A percentile compares a stretch with the other conserved stretches of the same genome.
phyloP scores from a whole-genome alignment of 1,139 yeast genomes.

The Lodderomyces margitis region DNA sequence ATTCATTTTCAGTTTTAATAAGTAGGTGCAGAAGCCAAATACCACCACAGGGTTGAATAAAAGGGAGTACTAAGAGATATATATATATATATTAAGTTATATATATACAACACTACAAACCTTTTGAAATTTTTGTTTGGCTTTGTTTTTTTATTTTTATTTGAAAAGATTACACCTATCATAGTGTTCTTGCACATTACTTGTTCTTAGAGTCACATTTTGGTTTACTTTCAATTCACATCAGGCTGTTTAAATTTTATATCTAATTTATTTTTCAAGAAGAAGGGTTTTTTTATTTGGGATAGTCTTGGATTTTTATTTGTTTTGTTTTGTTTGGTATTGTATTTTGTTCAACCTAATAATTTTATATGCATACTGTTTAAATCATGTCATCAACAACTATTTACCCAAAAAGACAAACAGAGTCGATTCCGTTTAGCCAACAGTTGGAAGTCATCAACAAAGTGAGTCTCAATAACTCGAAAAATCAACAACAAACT shows the following conservation, averaged over 20 bases:
- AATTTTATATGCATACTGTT: constrained; percentile 5
- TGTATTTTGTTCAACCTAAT: constrained; percentile 5
- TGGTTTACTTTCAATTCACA: not conserved
- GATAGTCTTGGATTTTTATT: not conserved
- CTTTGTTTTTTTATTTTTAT: too few relatives aligned
- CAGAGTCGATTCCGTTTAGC: constrained; percentile 30
- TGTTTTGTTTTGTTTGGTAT: constrained; percentile 3
- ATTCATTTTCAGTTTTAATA: not conserved
- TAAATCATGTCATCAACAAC: constrained; percentile 11
- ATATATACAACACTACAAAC: not conserved
- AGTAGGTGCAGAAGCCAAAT: not conserved
- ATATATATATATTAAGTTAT: not conserved
- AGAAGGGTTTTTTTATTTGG: not conserved
- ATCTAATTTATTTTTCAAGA: not conserved
- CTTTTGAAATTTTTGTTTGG: not conserved
- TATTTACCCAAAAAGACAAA: constrained; percentile 26
- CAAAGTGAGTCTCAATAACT: constrained; percentile 12
- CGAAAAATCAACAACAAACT: constrained; percentile 15
- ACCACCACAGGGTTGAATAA: not conserved
- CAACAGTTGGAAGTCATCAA: constrained; percentile 30
- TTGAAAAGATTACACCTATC: not conserved
- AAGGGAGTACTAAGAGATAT: not conserved
- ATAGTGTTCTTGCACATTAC: not conserved
- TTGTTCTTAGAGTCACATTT: not conserved
- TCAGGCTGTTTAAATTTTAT: not conserved